Evolutionary conservation across 805 yeast species (phyloP).

Genomic region (Lachancea kluyveri): DNA sequence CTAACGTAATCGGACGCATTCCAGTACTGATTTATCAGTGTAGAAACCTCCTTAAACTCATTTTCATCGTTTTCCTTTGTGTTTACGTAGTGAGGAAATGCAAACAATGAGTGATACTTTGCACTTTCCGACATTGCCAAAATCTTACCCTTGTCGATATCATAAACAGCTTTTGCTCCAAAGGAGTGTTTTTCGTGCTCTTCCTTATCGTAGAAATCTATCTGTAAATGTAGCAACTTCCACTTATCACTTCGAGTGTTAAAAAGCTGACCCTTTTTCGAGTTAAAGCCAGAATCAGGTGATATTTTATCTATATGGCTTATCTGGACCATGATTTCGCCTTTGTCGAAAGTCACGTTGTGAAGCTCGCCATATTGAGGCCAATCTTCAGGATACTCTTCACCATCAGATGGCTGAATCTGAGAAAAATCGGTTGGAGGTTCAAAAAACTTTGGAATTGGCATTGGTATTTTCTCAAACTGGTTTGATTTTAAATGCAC

Average conservation of each 20-base stretch:
- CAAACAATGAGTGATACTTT: slow-evolving; percentile 55
- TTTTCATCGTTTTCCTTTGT: slow-evolving; percentile 36
- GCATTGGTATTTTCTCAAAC: slow-evolving; percentile 24
- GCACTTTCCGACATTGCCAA: slow-evolving; percentile 55
- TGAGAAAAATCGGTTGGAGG: slow-evolving; percentile 25
- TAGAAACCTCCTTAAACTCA: slow-evolving; percentile 40
- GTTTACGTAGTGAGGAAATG: slow-evolving; percentile 46
- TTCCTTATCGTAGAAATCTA: slow-evolving; percentile 35
- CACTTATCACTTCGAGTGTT: slow-evolving; percentile 34
- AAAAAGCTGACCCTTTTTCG: slow-evolving; percentile 17
- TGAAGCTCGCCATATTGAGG: slow-evolving; percentile 18
- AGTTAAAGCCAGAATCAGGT: slow-evolving; percentile 16
- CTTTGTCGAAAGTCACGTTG: slow-evolving; percentile 26
- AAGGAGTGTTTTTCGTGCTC: slow-evolving; percentile 47
- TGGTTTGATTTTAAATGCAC: slow-evolving; percentile 26
- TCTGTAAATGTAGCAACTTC: slow-evolving; percentile 33
- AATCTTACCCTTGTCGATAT: slow-evolving; percentile 58
- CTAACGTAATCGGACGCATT: slow-evolving; percentile 40
- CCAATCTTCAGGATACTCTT: slow-evolving; percentile 18
- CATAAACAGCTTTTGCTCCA: slow-evolving; percentile 55
- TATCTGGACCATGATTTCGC: slow-evolving; percentile 21
- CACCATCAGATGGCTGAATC: slow-evolving; percentile 23
- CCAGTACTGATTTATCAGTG: slow-evolving; percentile 37
- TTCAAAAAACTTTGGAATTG: slow-evolving; percentile 29
- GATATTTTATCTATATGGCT: slow-evolving; percentile 27